phyloP scores from a whole-genome alignment of 768 basidiomycete species.

The Suillus cothurnatus region DNA sequence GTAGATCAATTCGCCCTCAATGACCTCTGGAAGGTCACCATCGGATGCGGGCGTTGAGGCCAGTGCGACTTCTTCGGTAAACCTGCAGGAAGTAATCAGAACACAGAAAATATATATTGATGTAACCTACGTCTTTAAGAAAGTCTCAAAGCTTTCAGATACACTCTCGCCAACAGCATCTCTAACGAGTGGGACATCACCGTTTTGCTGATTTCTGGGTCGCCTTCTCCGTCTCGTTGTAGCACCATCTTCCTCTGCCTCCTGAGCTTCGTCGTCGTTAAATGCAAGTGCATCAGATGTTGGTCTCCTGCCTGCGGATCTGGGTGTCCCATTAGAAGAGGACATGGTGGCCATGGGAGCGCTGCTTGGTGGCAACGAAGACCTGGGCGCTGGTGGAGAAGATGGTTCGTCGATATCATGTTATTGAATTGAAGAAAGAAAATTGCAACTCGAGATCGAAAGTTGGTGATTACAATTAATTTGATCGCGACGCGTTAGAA shows the following conservation, averaged over 20 bases:
- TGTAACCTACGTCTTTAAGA: constrained; percentile 80
- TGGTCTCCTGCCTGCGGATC: constrained; percentile 39
- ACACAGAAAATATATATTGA: background rate
- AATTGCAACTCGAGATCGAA: constrained; percentile 16
- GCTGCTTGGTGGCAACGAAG: constrained; percentile 56
- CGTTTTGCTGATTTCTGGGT: constrained; percentile 44
- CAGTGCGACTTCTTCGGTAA: constrained; percentile 77
- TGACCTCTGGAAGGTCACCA: constrained; percentile 54
- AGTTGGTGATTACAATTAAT: constrained; percentile 1
- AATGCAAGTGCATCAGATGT: constrained; percentile 56
- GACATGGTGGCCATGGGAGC: constrained; percentile 43
- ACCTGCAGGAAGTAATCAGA: constrained; percentile 48
- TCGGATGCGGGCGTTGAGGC: constrained; percentile 82
- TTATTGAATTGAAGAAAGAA: constrained; percentile 3
- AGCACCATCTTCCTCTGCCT: constrained; percentile 41
- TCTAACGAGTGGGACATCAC: constrained; percentile 83
- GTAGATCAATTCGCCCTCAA: constrained; percentile 74
- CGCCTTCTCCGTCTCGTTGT: constrained; percentile 50
- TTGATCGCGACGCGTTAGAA: constrained; percentile 33
- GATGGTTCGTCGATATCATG: constrained; percentile 62
- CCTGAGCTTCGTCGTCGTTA: constrained; percentile 52
- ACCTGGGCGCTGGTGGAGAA: constrained; percentile 56
- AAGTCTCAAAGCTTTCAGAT: constrained; percentile 87
- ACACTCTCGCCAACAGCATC: constrained; percentile 97
- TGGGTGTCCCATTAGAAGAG: constrained; percentile 36